Percentiles rank a stretch among this genome's conserved stretches.
Evolutionary conservation across 257 asterid genomes (phyloP).

Genomic region (Plantago elongata): DNA sequence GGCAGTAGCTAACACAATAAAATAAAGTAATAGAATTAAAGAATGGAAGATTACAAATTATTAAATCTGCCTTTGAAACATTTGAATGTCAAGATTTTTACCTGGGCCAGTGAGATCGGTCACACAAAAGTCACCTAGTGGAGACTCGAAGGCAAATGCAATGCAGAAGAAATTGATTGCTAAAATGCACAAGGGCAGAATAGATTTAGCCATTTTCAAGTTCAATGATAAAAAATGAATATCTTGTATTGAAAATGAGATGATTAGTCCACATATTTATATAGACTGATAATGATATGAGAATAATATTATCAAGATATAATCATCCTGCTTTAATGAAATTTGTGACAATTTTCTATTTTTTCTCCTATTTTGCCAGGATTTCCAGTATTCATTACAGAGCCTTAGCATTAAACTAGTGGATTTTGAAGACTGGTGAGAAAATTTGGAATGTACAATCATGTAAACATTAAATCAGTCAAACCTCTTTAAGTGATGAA

Average conservation of each 20-base stretch:
- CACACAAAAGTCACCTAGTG: constrained; percentile 26
- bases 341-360: too few relatives aligned
- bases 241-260: background rate
- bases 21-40: background rate
- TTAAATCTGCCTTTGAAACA: background rate
- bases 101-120: constrained; percentile 26
- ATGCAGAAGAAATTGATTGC: constrained; percentile 5
- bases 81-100: background rate
- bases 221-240: background rate
- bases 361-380: too few relatives aligned
- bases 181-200: constrained; percentile 6
- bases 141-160: constrained; percentile 22
- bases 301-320: too few relatives aligned
- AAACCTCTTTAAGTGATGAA: too few relatives aligned
- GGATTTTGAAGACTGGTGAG: too few relatives aligned
- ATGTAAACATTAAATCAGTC: too few relatives aligned
- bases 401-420: too few relatives aligned
- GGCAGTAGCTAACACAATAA: background rate
- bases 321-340: too few relatives aligned
- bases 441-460: too few relatives aligned
- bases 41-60: background rate
- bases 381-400: too few relatives aligned
- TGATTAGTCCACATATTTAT: background rate
- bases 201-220: constrained; percentile 16
- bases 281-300: too few relatives aligned